Base-by-base conservation (phyloP, 768 basidiomycete species). In the Crucibulum laeve region DNA sequence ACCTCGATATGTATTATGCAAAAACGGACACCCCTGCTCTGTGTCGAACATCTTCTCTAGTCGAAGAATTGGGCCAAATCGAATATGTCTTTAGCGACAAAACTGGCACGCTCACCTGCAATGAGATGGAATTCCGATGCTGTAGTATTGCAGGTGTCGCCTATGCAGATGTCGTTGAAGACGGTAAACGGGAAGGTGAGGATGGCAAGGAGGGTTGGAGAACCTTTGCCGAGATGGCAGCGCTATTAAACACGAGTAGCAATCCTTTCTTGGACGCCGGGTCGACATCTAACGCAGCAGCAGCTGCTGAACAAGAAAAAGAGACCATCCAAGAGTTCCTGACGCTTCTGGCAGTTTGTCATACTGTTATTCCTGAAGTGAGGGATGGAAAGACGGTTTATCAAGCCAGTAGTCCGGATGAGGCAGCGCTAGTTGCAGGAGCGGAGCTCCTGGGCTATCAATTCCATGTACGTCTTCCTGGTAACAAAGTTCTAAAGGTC, bases 11-110 rank as follows among this genome's bases (percentile, higher is more conserved):
- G 95, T 99, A 99, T 66, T 87, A 98, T 61, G 81, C 86, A 8
- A 82, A 71, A 46, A 96, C 95, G 0, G 96, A 99, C 59, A 98
- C 95, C 0, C 93, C 96, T 0, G 96, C 96, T 0, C 73, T 98
- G 18, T 98, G 96, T 56, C 82, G 95, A n/a, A 99, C 96, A 1
- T 98, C 95, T 1, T 92, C 91, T 2, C 81, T 99, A 15, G 96
- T 99, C 11, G 96, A 99, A 65, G 96, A 99, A 59, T 81, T 99
- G 10, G 96, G 96, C 0, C 96, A 97, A 61, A 98, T 97, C 47
- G 92, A 94, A 70, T 94, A 91, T 55, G 88, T 95, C 2, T 95
- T 95, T 68, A 90, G 87, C 44, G 91, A 94, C 67, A 94, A 94
- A 67, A 93, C 91, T 1, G 91, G 95, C 5, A 98, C 95, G 0